These are phyloP conservation scores for Elsinoe perseae DNA, from an alignment of 2,329 filamentous ascomycete genomes.

Conservation along the genomic window DNA sequence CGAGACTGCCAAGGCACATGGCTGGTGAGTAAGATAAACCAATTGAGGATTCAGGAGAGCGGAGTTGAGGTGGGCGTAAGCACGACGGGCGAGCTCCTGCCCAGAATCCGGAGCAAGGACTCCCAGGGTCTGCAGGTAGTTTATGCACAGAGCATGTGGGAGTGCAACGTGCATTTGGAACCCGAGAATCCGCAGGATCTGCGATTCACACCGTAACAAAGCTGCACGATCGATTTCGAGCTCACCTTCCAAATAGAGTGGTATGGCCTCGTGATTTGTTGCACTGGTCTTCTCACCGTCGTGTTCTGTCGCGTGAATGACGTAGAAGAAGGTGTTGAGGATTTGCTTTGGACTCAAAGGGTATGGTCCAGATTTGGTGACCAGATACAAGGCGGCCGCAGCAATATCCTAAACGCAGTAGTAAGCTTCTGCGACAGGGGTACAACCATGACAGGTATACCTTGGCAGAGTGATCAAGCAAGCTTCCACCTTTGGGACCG, in stretches of 20 bases:
- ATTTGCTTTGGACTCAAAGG: constrained; percentile 72
- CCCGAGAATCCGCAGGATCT: constrained; percentile 64
- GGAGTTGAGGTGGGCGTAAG: constrained; percentile 75
- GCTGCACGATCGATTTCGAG: constrained; percentile 58
- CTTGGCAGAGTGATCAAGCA: constrained; percentile 48
- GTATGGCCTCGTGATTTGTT: constrained; percentile 33
- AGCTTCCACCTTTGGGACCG: constrained; percentile 44
- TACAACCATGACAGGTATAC: constrained; percentile 20
- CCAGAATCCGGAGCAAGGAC: constrained; percentile 44
- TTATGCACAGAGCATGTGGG: constrained; percentile 78
- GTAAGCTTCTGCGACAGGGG: constrained; percentile 16
- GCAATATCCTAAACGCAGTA: constrained; percentile 58
- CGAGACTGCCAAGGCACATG: constrained; percentile 72
- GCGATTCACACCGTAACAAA: constrained; percentile 67
- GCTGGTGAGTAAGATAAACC: constrained; percentile 87
- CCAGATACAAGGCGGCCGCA: constrained; percentile 71
- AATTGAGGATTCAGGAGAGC: constrained; percentile 80
- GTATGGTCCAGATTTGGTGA: constrained; percentile 70
- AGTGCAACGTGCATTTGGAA: constrained; percentile 81
- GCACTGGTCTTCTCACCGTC: constrained; percentile 51
- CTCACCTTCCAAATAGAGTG: constrained; percentile 57
- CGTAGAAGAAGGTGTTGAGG: constrained; percentile 62
- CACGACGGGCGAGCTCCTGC: constrained; percentile 53
- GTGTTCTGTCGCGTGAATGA: constrained; percentile 7
- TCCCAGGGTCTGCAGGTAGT: constrained; percentile 84